Evolutionary conservation across 192 early-diverging fungal genomes (phyloP), one percentile per base, ranked within the genome.

Genomic region (Linnemannia exigua): DNA sequence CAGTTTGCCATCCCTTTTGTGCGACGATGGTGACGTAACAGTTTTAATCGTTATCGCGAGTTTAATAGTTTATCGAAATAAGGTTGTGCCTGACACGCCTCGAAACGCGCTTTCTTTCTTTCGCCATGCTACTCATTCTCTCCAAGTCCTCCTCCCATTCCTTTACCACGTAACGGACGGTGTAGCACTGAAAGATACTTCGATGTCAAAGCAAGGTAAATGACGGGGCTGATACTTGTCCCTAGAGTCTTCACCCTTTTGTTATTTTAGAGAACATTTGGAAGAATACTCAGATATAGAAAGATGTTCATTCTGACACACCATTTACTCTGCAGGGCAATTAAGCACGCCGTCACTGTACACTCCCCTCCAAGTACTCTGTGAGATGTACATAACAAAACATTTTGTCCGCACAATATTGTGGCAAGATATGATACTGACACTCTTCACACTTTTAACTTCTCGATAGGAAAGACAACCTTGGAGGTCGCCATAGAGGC

Each of bases 401-500:
- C n/a, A n/a, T n/a, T n/a, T n/a, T n/a, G n/a, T n/a, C n/a, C n/a
- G n/a, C n/a, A n/a, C n/a, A n/a, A n/a, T n/a, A n/a, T n/a, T n/a
- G n/a, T n/a, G n/a, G n/a, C n/a, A n/a, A n/a, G n/a, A 37, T 58
- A 54, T 33, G 36, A 74, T 37, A 11, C 25, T 58, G 20, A 58
- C 48, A 38, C 37, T 48, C 3, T 15, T 74, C 9, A 58, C 72
- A 74, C 33, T 25, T 33, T 74, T 50, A 19, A 36, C 58, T 36
- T 31, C 20, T 20, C 19, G 50, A 61, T 74, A 44, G 51, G 48
- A 15, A 74, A n/a, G 50, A 74, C n/a, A 22, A 74, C 51, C 11
- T 38, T 74, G 52, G 72, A 74, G 28, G 33, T 33, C 37, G 72
- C 72, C 51, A 74, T 74, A 36, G 72, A 74, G 15, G 72, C 4